A percentile compares a stretch with the other conserved stretches of the same genome.
Conservation (phyloP, 352 stramenopile species). For the Pythium phragmiticola region DNA sequence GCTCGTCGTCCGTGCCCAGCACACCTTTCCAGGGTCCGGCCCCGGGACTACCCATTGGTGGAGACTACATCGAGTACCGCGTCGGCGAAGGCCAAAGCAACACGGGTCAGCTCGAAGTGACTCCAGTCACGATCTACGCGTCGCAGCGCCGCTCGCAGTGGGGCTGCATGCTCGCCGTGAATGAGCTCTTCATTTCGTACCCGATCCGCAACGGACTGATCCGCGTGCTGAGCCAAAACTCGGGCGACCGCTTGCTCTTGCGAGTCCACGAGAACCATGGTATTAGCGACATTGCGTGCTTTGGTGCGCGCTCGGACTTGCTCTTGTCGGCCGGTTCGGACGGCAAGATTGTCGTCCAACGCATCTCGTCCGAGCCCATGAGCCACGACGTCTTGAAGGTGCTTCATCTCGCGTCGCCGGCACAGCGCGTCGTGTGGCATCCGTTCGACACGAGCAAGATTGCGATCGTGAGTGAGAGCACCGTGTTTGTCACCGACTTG, state of each 20-base stretch:
- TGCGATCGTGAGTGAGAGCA: conserved; percentile 61
- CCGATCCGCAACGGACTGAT: conserved; percentile 83
- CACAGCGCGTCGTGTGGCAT: conserved; percentile 81
- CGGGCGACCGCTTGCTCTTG: conserved; percentile 67
- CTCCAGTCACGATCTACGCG: conserved; percentile 79
- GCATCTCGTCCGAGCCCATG: conserved; percentile 69
- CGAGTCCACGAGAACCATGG: conserved; percentile 73
- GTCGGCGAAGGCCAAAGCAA: conserved; percentile 38
- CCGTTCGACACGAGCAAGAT: conserved; percentile 73
- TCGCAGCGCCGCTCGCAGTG: conserved; percentile 73
- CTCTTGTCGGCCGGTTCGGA: conserved; percentile 65
- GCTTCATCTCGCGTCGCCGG: conserved; percentile 37
- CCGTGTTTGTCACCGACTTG: conserved; percentile 65
- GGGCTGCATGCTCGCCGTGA: conserved; percentile 77
- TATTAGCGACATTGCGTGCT: conserved; percentile 77
- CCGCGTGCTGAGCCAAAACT: conserved; percentile 81
- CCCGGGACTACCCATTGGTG: conserved; percentile 47
- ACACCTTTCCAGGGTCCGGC: conserved; percentile 41
- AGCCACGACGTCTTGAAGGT: conserved; percentile 65
- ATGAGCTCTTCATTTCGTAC: conserved; percentile 86
- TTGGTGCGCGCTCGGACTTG: conserved; percentile 67
- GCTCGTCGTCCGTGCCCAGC: conserved; percentile 33
- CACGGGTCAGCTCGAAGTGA: conserved; percentile 75
- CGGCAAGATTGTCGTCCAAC: conserved; percentile 73
- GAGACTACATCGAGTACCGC: conserved; percentile 58